Conservation (phyloP, 345 rosid genomes). For the Acer yangbiense region DNA sequence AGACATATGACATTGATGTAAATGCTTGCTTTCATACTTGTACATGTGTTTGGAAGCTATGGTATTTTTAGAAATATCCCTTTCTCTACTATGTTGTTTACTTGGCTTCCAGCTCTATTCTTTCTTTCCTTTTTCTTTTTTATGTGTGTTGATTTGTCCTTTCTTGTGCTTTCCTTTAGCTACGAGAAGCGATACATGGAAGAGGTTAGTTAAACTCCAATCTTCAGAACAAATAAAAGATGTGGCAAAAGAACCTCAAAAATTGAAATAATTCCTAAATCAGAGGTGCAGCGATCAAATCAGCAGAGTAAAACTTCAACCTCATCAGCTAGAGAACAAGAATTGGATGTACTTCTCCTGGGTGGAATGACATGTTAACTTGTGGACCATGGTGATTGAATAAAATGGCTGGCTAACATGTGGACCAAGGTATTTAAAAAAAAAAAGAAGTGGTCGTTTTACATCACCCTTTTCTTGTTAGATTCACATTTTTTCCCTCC, state of each 20-base stretch:
- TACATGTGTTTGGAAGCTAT: neutral
- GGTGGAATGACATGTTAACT: slow-evolving; percentile 39
- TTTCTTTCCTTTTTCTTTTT: neutral
- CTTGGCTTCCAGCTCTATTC: neutral
- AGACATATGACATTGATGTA: neutral
- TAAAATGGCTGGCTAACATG: neutral
- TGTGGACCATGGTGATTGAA: neutral
- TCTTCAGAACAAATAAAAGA: slow-evolving; percentile 31
- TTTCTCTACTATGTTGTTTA: neutral
- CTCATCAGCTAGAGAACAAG: slow-evolving; percentile 37
- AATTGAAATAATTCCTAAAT: slow-evolving; percentile 28
- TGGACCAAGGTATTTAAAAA: neutral
- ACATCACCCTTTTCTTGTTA: neutral
- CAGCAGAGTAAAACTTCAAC: no score
- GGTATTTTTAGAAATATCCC: neutral
- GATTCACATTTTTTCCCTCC: neutral
- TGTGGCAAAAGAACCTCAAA: slow-evolving; percentile 23
- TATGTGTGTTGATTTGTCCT: neutral
- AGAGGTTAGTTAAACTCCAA: slow-evolving; percentile 31
- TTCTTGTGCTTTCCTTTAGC: slow-evolving; percentile 28
- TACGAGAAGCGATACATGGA: slow-evolving; percentile 52
- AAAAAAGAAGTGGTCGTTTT: neutral
- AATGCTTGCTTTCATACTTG: neutral
- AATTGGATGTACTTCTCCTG: slow-evolving; percentile 60
- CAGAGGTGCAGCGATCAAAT: slow-evolving; percentile 30